These are phyloP conservation scores for Penicillium maclennaniae DNA, from an alignment of 495 filamentous ascomycete species.

Conservation along the genomic window DNA sequence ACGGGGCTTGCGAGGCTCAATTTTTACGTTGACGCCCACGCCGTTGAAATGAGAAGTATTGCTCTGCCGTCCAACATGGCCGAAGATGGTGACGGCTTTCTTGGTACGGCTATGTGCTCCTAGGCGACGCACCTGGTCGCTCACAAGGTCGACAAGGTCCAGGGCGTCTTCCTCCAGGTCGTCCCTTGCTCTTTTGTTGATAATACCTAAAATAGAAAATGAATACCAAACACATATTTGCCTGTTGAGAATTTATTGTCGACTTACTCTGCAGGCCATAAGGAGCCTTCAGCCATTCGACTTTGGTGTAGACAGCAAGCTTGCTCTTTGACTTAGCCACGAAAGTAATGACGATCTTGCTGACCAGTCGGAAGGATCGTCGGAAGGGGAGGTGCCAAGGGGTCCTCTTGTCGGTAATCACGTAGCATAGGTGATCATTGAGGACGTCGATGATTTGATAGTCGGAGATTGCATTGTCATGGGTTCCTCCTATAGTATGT, in stretches of 20 bases:
- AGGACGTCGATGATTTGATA: slow-evolving; percentile 86
- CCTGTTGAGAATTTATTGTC: neutral
- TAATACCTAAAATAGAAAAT: slow-evolving; percentile 44
- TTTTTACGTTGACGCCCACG: slow-evolving; percentile 34
- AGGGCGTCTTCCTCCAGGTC: slow-evolving; percentile 80
- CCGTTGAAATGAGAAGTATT: slow-evolving; percentile 60
- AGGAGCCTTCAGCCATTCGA: slow-evolving; percentile 75
- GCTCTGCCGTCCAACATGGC: slow-evolving; percentile 72
- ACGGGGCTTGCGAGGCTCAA: slow-evolving; percentile 52
- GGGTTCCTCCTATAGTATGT: slow-evolving; percentile 38
- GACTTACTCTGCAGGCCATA: slow-evolving; percentile 56
- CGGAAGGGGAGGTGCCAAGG: slow-evolving; percentile 88
- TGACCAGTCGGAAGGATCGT: slow-evolving; percentile 76
- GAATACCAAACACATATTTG: slow-evolving; percentile 9
- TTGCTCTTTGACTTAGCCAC: slow-evolving; percentile 88
- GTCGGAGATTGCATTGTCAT: slow-evolving; percentile 62
- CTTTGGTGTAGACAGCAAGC: slow-evolving; percentile 79
- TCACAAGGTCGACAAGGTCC: slow-evolving; percentile 79
- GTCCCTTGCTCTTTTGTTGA: slow-evolving; percentile 74
- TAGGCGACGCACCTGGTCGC: slow-evolving; percentile 80
- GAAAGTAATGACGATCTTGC: slow-evolving; percentile 92
- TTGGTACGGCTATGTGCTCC: slow-evolving; percentile 77
- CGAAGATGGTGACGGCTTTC: slow-evolving; percentile 87
- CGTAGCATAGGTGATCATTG: slow-evolving; percentile 94
- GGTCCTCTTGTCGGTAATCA: slow-evolving; percentile 79